Percentiles rank a stretch among this genome's conserved stretches.
Conservation (phyloP, 2,329 filamentous ascomycete genomes). For the Pyrenophora teres region DNA sequence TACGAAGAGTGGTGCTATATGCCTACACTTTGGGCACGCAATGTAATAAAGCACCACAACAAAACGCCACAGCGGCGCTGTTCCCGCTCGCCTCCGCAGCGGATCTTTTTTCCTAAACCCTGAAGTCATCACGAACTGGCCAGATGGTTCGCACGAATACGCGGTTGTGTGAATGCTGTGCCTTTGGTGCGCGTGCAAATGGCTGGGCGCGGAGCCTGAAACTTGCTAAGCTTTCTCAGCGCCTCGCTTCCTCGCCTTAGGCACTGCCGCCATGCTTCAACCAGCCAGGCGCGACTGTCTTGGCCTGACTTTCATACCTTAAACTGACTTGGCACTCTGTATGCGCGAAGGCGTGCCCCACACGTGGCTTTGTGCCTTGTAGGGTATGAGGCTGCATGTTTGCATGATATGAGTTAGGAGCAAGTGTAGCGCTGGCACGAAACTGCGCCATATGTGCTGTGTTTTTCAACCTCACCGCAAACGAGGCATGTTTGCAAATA, state of each 20-base stretch:
- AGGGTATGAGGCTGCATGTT: too few species aligned
- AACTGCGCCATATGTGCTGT: too few species aligned
- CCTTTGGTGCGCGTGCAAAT: slow-evolving; percentile 13
- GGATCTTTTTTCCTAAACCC: slow-evolving; percentile 15
- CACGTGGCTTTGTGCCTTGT: neutral
- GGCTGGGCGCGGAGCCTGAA: slow-evolving; percentile 31
- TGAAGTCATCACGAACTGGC: slow-evolving; percentile 20
- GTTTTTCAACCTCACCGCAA: too few species aligned
- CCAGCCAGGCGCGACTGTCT: slow-evolving; percentile 15
- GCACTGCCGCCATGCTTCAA: slow-evolving; percentile 11
- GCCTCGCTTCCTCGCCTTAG: slow-evolving; percentile 8
- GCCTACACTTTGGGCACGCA: slow-evolving; percentile 29
- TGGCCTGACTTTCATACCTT: slow-evolving; percentile 25
- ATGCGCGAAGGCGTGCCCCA: slow-evolving; percentile 20
- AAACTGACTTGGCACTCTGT: slow-evolving; percentile 28
- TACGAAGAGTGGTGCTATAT: slow-evolving; percentile 26
- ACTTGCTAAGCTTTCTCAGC: slow-evolving; percentile 34
- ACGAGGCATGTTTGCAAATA: too few species aligned
- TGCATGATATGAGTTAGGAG: too few species aligned
- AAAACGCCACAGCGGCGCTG: slow-evolving; percentile 21
- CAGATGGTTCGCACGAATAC: slow-evolving; percentile 11
- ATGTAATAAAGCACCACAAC: slow-evolving; percentile 41
- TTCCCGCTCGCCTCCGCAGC: slow-evolving; percentile 16
- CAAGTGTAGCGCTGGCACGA: too few species aligned
- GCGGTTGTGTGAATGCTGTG: slow-evolving; percentile 17